phyloP scores from a whole-genome alignment of 1,284 basidiomycete genomes.

The Ceratorhiza oryzae-sativae region DNA sequence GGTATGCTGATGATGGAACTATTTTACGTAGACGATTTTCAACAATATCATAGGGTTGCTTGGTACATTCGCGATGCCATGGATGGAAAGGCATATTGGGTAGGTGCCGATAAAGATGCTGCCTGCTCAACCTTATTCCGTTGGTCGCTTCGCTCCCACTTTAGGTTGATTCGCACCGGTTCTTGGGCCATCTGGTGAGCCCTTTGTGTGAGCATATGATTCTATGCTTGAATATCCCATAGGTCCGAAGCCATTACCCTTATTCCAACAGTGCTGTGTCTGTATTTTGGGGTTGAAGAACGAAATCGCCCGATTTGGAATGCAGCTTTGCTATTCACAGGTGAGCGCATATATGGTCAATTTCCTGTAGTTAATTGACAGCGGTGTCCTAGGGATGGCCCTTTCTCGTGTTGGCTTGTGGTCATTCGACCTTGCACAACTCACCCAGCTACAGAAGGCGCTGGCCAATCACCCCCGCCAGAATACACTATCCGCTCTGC shows the following conservation, averaged over 20 bases:
- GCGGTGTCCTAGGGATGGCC: slow-evolving; percentile 54
- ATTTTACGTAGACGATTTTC: slow-evolving; percentile 35
- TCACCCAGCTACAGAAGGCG: slow-evolving; percentile 58
- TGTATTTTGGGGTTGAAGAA: background rate
- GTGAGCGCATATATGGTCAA: background rate
- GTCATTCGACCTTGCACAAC: slow-evolving; percentile 61
- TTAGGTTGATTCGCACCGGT: slow-evolving; percentile 15
- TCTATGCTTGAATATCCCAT: background rate
- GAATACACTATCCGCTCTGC: slow-evolving; percentile 51
- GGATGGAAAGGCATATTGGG: slow-evolving; percentile 55
- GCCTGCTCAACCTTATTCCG: background rate
- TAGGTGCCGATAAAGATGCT: slow-evolving; percentile 49
- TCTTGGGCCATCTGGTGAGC: slow-evolving; percentile 22
- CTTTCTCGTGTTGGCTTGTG: slow-evolving; percentile 60
- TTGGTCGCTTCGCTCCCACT: background rate
- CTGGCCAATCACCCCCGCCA: slow-evolving; percentile 55
- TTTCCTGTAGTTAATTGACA: background rate
- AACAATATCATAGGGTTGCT: slow-evolving; percentile 48
- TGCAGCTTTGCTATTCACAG: slow-evolving; percentile 54
- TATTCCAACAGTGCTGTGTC: slow-evolving; percentile 14
- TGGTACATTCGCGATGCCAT: slow-evolving; percentile 57
- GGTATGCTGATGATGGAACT: slow-evolving; percentile 41
- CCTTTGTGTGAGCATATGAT: too few species aligned
- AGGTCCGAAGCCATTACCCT: slow-evolving; percentile 27
- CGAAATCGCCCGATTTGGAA: slow-evolving; percentile 49